Conservation (phyloP, 192 early-diverging fungal species). For the Mortierella antarctica region DNA sequence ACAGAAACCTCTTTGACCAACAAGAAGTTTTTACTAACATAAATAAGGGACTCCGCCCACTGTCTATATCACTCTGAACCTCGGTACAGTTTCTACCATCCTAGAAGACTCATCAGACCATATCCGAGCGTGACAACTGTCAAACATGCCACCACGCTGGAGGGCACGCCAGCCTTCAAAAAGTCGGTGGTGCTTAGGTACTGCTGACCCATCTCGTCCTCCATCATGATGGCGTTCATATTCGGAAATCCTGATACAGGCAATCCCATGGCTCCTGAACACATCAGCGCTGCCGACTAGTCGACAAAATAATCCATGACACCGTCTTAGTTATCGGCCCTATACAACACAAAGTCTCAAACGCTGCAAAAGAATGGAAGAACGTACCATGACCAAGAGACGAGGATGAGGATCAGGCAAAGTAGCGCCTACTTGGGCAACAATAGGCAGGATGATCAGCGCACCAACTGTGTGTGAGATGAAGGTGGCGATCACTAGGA, state of each 20-base stretch:
- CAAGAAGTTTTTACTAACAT: too few species aligned
- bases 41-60: too few species aligned
- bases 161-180: conserved; percentile 81
- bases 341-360: neutral
- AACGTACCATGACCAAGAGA: conserved; percentile 48
- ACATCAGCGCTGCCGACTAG: conserved; percentile 80
- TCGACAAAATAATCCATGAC: neutral
- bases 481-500: conserved; percentile 89
- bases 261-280: conserved; percentile 90
- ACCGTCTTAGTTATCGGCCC: neutral
- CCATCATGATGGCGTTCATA: conserved; percentile 96
- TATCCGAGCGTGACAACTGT: conserved; percentile 84
- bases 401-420: conserved; percentile 74
- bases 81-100: conserved; percentile 47
- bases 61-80: too few species aligned
- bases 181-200: conserved; percentile 89
- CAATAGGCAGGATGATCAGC: conserved; percentile 95
- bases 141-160: conserved; percentile 76
- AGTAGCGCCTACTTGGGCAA: conserved; percentile 84
- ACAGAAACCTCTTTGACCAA: too few species aligned
- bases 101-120: conserved; percentile 71
- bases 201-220: conserved; percentile 86
- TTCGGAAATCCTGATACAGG: conserved; percentile 97
- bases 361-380: neutral
- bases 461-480: conserved; percentile 97